Evolutionary conservation across 345 rosid species (phyloP), one percentile per base, ranked within the genome.

Genomic region (Citrus reticulata): DNA sequence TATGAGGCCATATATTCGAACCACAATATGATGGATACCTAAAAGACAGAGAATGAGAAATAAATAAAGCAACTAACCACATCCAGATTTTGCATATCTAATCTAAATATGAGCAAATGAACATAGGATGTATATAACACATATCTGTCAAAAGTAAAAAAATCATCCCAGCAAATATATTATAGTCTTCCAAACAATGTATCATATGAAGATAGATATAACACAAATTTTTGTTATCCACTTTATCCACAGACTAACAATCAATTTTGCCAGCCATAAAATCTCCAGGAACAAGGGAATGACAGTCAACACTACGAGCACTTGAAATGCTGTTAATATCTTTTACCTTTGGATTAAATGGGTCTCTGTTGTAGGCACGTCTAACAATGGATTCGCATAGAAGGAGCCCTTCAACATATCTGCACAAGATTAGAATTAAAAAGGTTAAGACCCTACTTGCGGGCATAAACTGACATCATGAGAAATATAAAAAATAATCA

Each of bases 21-120:
- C 98, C 92, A 80, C 98, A 95, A 80, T 92, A 92, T 49, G 89
- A 89, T 73, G 95, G 97, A 87, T 92, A 93, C 86, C 98, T 95
- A 82, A 77, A 83, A 81, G 82, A 79, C 25, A 63, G 74, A 78
- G 7, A 39, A 82, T 30, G 49, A 29, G 20, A 20, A 57, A 74
- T 46, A 77, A 72, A 77, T 49, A 74, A 8, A 11, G 73, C 79
- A 76, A 73, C 55, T 42, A 6, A 42, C 73, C 29, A 81, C 10
- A 49, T 49, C 74, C 37, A 72, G 7, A 2, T 27, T 51, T n/a
- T 61, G 27, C 51, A 46, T 34, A 54, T 11, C 27, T 64, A 54
- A 66, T 24, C 32, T 22, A 37, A 22, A 37, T n/a, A 57, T 13
- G 65, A 1, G 16, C 20, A 22, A 57, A 55, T 30, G 34, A 8